Base-by-base conservation (phyloP, 2,329 filamentous ascomycete genomes). In the Penicillium sclerotiorum region DNA sequence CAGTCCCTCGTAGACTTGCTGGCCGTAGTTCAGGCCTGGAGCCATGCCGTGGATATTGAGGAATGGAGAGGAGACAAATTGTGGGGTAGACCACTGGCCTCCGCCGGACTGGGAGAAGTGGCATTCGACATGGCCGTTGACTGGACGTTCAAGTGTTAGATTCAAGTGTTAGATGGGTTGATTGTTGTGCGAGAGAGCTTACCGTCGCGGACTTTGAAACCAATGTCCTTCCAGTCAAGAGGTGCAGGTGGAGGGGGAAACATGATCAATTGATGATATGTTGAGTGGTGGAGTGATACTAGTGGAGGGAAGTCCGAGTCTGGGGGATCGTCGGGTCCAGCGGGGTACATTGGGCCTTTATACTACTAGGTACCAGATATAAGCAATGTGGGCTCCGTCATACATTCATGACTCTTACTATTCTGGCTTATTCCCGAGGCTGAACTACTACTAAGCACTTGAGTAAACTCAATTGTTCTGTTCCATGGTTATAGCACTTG, bases 1-100 rank as follows among this genome's bases (percentile, higher is more conserved):
- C 70, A 97, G 85, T n/a, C 94, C 94, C 72, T 99, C 94, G 78
- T 95, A 99, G 64, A 90, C 93, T 77, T 97, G 94, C 69, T 96
- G 91, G 50, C 93, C 91, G 72, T 99, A 99, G 80, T 99, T 99
- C 58, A 97, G 83, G 36, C 85, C 93, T 0, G 94, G 92, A 0
- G 92, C 87, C 89, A 99, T 94, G 72, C 93, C 94, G 73, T 97
- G 93, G 67, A 97, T 85, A 59, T 86, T 86, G 62, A 97, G 83
- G 77, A 82, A 92, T 6, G 93, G 93, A 63, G 93, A 89, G 53
- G 83, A 74, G 53, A 96, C 85, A 74, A 95, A 95, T 56, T 81
- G 77, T 21, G 90, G 90, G 12, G 85, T 72, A 0, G 86, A 83
- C 92, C 92, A 96, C 79, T 86, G 71, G n/a, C 59, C 59, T 42